These are phyloP conservation scores for Mortierella claussenii DNA, from an alignment of 192 early-diverging fungal genomes.

Conservation along the genomic window DNA sequence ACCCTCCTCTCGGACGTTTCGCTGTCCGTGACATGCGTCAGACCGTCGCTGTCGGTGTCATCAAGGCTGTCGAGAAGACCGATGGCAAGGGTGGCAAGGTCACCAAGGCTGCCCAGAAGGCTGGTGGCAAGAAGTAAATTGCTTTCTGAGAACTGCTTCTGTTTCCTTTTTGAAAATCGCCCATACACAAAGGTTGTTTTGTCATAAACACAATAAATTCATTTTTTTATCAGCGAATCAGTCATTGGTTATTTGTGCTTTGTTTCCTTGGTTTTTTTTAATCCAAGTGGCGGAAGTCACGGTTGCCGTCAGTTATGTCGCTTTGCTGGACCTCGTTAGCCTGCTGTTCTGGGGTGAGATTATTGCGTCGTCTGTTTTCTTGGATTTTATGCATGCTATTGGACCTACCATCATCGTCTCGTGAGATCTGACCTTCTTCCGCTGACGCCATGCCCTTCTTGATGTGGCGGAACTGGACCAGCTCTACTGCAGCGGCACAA, in stretches of 20 bases:
- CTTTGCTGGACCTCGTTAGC: constrained; percentile 49
- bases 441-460: constrained; percentile 75
- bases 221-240: constrained; percentile 25
- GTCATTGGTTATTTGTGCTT: not conserved
- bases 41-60: constrained; percentile 97
- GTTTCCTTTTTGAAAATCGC: constrained; percentile 12
- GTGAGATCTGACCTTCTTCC: constrained; percentile 78
- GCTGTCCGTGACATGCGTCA: constrained; percentile 98
- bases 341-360: constrained; percentile 59
- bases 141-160: constrained; percentile 1
- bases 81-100: constrained; percentile 75
- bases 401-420: constrained; percentile 58
- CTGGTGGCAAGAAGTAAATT: constrained; percentile 59
- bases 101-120: constrained; percentile 81
- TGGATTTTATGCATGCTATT: constrained; percentile 23
- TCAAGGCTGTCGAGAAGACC: constrained; percentile 89
- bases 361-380: constrained; percentile 66
- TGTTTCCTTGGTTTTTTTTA: not conserved
- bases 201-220: constrained; percentile 27
- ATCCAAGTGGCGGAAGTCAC: constrained; percentile 7
- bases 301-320: constrained; percentile 49
- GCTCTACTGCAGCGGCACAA: constrained; percentile 66
- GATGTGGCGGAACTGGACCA: constrained; percentile 70
- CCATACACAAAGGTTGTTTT: constrained; percentile 22
- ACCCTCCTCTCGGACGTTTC: constrained; percentile 95